Percentiles rank a stretch among this genome's conserved stretches.
These are phyloP conservation scores for Beauveria sp. DNA, from an alignment of 2,329 filamentous ascomycete genomes.

Conservation along the genomic window DNA sequence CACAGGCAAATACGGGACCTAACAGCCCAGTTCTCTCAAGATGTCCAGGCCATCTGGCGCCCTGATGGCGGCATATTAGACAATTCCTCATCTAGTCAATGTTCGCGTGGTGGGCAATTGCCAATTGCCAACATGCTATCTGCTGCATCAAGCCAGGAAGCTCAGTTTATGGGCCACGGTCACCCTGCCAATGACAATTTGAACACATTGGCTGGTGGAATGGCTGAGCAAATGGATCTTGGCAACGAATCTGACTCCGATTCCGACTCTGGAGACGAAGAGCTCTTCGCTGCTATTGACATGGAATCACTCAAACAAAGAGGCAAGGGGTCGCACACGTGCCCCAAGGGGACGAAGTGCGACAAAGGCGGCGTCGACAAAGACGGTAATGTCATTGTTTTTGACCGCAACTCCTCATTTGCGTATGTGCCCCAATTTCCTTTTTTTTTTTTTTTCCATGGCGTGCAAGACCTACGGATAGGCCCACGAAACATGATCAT, in stretches of 20 bases:
- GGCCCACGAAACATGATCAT: not conserved
- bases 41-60: constrained; percentile 26
- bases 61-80: constrained; percentile 10
- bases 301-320: constrained; percentile 32
- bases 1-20: constrained; percentile 27
- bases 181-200: not conserved
- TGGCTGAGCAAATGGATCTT: not conserved
- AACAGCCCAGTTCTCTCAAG: constrained; percentile 25
- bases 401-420: constrained; percentile 35
- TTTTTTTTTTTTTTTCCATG: no score
- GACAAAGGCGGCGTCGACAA: constrained; percentile 34
- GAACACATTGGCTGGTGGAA: not conserved
- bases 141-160: not conserved
- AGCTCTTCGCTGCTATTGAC: constrained; percentile 27
- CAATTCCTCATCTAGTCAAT: not conserved
- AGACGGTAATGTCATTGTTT: constrained; percentile 28
- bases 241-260: constrained; percentile 20
- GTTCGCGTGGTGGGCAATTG: not conserved
- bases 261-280: constrained; percentile 25
- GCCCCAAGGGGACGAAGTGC: constrained; percentile 27
- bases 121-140: not conserved
- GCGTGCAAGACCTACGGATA: not conserved
- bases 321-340: constrained; percentile 31
- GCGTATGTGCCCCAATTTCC: constrained; percentile 20
- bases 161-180: not conserved